Evolutionary conservation across 495 filamentous ascomycete species (phyloP), one percentile per base, ranked within the genome.

Genomic region (Lophiostoma macrostomum): DNA sequence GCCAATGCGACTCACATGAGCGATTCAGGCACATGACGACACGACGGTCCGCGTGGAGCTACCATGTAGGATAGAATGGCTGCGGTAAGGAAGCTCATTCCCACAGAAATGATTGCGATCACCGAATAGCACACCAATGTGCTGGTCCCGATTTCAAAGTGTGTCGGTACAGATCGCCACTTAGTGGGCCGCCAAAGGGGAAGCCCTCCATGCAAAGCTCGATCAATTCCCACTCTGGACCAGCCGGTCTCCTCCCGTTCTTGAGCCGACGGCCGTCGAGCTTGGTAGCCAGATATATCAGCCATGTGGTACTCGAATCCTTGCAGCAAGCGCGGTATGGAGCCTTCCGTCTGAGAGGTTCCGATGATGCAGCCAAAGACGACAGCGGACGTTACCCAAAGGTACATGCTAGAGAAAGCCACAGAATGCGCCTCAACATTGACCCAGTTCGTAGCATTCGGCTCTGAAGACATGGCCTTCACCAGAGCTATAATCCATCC

Each of bases 401-500:
- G 42, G 32, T 45, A 54, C 23, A 54, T 11, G 16, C 30, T 41
- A 45, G 30, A 37, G 22, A 54, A 29, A 11, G 50, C 39, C 4
- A 54, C 28, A 3, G 37, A 46, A 7, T 55, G 43, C 5, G 34
- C 41, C 23, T 47, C 52, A 8, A 48, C 52, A 29, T 48, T 40
- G 20, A 38, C 18, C 52, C 52, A 55, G 35, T 55, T 55, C 10
- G 30, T 23, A 24, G 42, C 34, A 16, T 16, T 31, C 11, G 52
- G 52, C 14, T 55, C 52, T 2, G 52, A 37, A 2, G 52, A 30
- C 16, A 24, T 35, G 24, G 42, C 43, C 18, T 39, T 55, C 8
- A 48, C 1, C 42, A 55, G 27, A 1, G 52, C 31, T 7, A 55
- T 55, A 0, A 47, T 16, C 52, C 52, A 55, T 11, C 42, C 52